Base-by-base conservation (phyloP, 495 filamentous ascomycete genomes). In the Pyronema domesticum region DNA sequence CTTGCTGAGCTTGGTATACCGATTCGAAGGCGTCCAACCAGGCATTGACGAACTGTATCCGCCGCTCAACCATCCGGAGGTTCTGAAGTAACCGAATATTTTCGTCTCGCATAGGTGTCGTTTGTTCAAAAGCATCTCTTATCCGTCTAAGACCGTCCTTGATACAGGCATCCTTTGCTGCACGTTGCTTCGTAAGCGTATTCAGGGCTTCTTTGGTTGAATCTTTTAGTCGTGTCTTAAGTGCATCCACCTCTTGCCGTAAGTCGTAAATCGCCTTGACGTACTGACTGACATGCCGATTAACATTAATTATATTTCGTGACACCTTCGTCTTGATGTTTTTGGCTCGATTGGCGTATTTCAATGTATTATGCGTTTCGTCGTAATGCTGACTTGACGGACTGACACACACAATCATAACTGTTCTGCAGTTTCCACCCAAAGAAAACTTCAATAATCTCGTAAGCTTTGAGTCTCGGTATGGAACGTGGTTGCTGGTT, bases 321-420 rank as follows among this genome's bases (percentile, higher is more conserved):
- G 91, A 95, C 39, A 95, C 86, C 73, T 99, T 99, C 17, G 91
- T 99, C 72, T 99, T 94, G 64, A 99, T 99, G 65, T 99, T 99
- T 76, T 99, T 99, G 18, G 91, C 91, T 56, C 91, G 74, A 68
- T 99, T 95, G 52, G 91, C 91, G 67, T 99, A 99, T 60, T 94
- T 85, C 13, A 99, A 72, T 2, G 91, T 99, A 63, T 99, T 99
- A 59, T 99, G 91, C 0, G 91, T 99, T 64, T 99, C 91, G 65
- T 99, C 91, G 65, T 93, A 99, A 68, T 99, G 91, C 40, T 84
- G 81, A 65, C 91, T 96, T 7, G 88, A 95, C 11, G 91, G 91
- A 62, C 87, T 94, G 50, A 96, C 87, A 63, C 91, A 99, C 35
- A 99, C 91, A 62, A 99, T 99, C 91, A 99, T 99, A 61, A 99